Conservation (phyloP, 371 early-diverging fungal species). For the Saksenaea vasiformis region DNA sequence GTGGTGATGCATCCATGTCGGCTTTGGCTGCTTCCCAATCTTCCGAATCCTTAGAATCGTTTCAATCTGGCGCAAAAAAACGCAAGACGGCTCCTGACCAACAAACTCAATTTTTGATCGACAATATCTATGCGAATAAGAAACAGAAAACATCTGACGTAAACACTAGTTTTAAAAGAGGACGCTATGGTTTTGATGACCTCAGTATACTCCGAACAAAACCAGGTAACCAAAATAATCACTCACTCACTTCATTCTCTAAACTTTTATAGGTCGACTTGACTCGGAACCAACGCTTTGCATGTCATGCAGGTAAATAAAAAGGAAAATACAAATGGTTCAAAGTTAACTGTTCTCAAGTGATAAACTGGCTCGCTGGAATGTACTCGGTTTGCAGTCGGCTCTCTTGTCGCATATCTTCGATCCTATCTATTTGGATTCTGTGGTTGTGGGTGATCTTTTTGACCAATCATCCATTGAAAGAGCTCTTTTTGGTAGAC, state of each 20-base stretch:
- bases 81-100: slow-evolving; percentile 20
- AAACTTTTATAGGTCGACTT: slow-evolving; percentile 44
- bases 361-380: slow-evolving; percentile 89
- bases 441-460: slow-evolving; percentile 68
- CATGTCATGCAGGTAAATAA: slow-evolving; percentile 80
- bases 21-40: slow-evolving; percentile 58
- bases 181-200: slow-evolving; percentile 58
- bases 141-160: slow-evolving; percentile 23
- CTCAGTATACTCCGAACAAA: slow-evolving; percentile 75
- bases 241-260: neutral
- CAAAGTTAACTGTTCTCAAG: slow-evolving; percentile 31
- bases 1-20: slow-evolving; percentile 79
- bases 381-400: slow-evolving; percentile 75
- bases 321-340: neutral
- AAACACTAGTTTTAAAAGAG: slow-evolving; percentile 44
- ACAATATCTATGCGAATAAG: slow-evolving; percentile 39
- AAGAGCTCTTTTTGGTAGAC: slow-evolving; percentile 66
- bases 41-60: slow-evolving; percentile 45
- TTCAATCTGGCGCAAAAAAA: slow-evolving; percentile 36
- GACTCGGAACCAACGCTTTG: slow-evolving; percentile 79
- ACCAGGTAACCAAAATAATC: slow-evolving; percentile 54
- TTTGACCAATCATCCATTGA: slow-evolving; percentile 60
- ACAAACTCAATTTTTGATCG: slow-evolving; percentile 17
- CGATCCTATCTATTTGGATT: slow-evolving; percentile 69
- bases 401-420: slow-evolving; percentile 58